Conservation (phyloP, 1,284 basidiomycete species). For the Heterobasidion annosum region DNA sequence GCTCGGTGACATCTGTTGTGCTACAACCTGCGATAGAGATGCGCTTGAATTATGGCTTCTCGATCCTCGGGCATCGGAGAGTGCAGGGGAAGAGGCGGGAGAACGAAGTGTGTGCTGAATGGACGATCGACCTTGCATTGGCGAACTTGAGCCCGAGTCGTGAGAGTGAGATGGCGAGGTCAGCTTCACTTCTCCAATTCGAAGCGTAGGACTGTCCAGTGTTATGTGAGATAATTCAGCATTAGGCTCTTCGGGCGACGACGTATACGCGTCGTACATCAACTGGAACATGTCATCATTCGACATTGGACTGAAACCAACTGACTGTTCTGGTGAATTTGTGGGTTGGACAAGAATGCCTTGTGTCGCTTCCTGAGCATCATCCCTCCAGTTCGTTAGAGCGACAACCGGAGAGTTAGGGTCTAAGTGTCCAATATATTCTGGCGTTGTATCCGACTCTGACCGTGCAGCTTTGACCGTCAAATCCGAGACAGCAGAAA, state of each 20-base stretch:
- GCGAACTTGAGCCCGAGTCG: too few relatives aligned
- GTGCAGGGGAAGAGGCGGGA: too few relatives aligned
- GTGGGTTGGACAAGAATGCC: neutral
- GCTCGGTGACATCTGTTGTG: too few relatives aligned
- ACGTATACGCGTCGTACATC: conserved; percentile 7
- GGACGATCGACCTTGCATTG: too few relatives aligned
- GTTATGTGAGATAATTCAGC: neutral
- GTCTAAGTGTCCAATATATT: neutral
- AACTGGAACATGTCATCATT: conserved; percentile 2
- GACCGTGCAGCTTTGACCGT: neutral
- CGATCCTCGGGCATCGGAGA: too few relatives aligned
- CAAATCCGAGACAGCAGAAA: neutral
- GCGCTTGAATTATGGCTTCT: too few relatives aligned
- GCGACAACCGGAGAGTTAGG: too few relatives aligned
- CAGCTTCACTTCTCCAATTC: conserved; percentile 2
- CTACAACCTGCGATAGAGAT: too few relatives aligned
- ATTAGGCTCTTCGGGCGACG: conserved; percentile 9
- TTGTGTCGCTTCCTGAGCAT: neutral
- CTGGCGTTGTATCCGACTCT: neutral
- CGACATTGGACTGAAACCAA: too few relatives aligned
- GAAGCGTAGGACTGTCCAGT: neutral
- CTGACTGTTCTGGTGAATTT: too few relatives aligned
- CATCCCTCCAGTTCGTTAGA: neutral
- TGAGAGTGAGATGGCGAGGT: too few relatives aligned
- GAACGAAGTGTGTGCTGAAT: too few relatives aligned